phyloP scores from a whole-genome alignment of 352 stramenopile genomes.

The Saprolegnia parasitica region DNA sequence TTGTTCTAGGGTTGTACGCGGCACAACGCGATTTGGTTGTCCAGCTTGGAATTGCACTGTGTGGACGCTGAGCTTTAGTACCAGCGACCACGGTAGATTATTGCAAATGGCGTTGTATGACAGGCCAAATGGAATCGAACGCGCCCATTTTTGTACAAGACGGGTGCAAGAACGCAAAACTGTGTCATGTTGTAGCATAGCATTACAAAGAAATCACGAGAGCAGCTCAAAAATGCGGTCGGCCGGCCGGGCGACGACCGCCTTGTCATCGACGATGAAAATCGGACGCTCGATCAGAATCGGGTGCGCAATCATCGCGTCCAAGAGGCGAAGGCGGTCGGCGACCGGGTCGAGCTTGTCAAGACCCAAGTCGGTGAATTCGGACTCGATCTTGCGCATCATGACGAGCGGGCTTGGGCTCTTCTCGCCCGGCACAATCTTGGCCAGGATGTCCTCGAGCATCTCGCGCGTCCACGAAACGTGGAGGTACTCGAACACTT shows the following conservation, averaged over 20 bases:
- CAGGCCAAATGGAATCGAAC: too few relatives aligned
- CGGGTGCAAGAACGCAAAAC: too few relatives aligned
- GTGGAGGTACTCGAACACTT: constrained; percentile 5
- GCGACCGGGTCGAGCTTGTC: constrained; percentile 5
- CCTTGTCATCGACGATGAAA: constrained; percentile 1
- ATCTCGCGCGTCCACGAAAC: neutral
- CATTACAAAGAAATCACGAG: neutral
- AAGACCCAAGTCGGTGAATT: neutral
- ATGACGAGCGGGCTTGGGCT: neutral
- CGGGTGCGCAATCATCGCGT: constrained; percentile 1
- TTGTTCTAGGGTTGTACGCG: too few relatives aligned
- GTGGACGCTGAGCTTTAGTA: too few relatives aligned
- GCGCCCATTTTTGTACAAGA: too few relatives aligned
- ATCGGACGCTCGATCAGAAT: constrained; percentile 16
- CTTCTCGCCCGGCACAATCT: neutral
- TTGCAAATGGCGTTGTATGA: too few relatives aligned
- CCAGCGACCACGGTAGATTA: too few relatives aligned
- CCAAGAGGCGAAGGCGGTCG: neutral
- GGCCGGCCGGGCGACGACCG: constrained; percentile 1
- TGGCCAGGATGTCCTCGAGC: constrained; percentile 2
- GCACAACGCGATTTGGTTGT: too few relatives aligned
- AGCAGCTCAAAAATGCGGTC: constrained; percentile 12
- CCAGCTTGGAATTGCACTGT: too few relatives aligned
- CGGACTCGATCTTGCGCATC: constrained; percentile 7
- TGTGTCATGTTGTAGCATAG: too few relatives aligned